Evolutionary conservation across 306 rosid species (phyloP), one percentile per base, ranked within the genome.

Genomic region (Castanea mollissima): DNA sequence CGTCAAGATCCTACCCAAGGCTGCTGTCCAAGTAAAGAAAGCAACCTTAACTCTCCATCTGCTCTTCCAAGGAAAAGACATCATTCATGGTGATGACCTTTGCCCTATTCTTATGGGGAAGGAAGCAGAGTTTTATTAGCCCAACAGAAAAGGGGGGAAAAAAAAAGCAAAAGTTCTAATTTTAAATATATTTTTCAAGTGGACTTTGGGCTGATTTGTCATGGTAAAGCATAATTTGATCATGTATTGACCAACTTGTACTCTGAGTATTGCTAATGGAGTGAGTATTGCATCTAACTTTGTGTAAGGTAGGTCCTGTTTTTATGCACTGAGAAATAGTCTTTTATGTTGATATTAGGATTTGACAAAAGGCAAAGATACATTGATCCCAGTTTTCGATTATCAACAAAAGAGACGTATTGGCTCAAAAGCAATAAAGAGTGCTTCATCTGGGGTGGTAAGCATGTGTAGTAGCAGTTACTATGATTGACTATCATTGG

Each of bases 361-460:
- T 85, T 91, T 96, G 90, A 88, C 91, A 55, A 87, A 90, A 83
- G 99, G 97, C n/a, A 75, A 86, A 84, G 98, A 93, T 81, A 82
- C 92, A 57, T 57, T 79, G 85, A 85, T 91, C 81, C 99, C 97
- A 31, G 87, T 89, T 76, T 93, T 90, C 86, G 98, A 96, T 85
- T 91, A 91, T 90, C 98, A 90, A 78, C 88, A 90, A 88, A 96
- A 93, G 93, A 93, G 79, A 82, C 81, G 90, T 25, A 81, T 88
- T 73, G 91, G 93, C 55, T 93, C 89, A 78, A 92, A 88, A 85
- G 71, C 86, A 73, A 90, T 93, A 88, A 88, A 87, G 88, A 96
- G 94, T 74, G 81, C 94, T 86, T 89, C 94, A 76, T 89, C 91
- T 83, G 97, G 91, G 83, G 98, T 91, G 98, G 98, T 96, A 89